phyloP scores from a whole-genome alignment of 805 yeast species.

The Teunomyces kruisii region DNA sequence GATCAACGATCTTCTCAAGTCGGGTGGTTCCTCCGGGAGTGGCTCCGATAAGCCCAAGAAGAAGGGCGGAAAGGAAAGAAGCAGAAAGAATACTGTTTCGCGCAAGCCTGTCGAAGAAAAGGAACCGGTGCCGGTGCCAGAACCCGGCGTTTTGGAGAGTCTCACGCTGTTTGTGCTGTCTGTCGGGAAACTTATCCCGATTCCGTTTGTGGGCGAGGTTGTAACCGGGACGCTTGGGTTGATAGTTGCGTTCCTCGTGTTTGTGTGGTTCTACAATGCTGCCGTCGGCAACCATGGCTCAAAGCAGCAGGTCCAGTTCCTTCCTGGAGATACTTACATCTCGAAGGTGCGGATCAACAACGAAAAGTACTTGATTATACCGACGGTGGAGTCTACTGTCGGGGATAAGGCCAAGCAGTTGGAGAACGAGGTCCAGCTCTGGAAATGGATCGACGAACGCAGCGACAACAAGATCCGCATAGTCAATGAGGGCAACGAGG shows the following conservation, averaged over 20 bases:
- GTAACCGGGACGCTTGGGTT: slow-evolving; percentile 22
- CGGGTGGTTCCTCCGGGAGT: slow-evolving; percentile 12
- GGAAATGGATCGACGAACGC: slow-evolving; percentile 66
- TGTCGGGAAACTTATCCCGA: slow-evolving; percentile 26
- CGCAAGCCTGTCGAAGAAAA: slow-evolving; percentile 4
- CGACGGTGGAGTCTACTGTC: slow-evolving; percentile 38
- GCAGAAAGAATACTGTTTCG: slow-evolving; percentile 12
- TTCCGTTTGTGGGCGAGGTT: slow-evolving; percentile 25
- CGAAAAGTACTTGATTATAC: slow-evolving; percentile 37
- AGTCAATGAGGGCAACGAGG: slow-evolving; percentile 10
- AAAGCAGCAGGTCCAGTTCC: slow-evolving; percentile 10
- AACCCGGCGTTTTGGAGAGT: slow-evolving; percentile 2
- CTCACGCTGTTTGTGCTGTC: slow-evolving; percentile 1
- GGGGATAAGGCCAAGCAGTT: slow-evolving; percentile 23
- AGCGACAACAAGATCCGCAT: slow-evolving; percentile 20
- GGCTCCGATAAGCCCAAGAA: slow-evolving; percentile 8
- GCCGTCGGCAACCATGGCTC: slow-evolving; percentile 16
- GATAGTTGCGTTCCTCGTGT: slow-evolving; percentile 14
- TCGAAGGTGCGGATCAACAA: slow-evolving; percentile 29
- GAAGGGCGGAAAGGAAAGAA: slow-evolving; percentile 9
- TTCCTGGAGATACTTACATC: slow-evolving; percentile 8
- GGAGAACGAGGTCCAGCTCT: slow-evolving; percentile 58
- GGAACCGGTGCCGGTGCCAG: slow-evolving; percentile 1
- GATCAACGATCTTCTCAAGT: slow-evolving; percentile 39
- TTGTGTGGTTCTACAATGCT: slow-evolving; percentile 11